Evolutionary conservation across 768 basidiomycete genomes (phyloP).

Genomic region (Clitopilus passeckerianus): DNA sequence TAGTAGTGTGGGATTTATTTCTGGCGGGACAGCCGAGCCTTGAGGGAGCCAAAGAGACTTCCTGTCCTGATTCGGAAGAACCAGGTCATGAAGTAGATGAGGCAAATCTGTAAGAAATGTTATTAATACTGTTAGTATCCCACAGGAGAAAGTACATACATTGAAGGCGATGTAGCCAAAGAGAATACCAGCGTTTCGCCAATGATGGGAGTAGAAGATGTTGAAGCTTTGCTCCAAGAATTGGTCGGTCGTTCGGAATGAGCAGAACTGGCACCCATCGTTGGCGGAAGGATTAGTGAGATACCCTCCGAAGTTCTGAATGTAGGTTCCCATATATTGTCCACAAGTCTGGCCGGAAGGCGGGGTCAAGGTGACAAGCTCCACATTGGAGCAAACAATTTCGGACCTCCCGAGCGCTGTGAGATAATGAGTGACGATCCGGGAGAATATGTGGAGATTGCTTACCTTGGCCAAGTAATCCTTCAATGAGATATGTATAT

Average conservation of each 20-base stretch:
- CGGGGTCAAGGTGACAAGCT: conserved; percentile 57
- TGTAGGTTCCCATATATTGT: conserved; percentile 46
- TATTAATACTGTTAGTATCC: no score
- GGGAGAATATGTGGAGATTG: conserved; percentile 15
- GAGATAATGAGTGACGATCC: conserved; percentile 24
- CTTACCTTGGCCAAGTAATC: conserved; percentile 41
- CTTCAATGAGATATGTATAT: conserved; percentile 48
- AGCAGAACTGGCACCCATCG: conserved; percentile 50
- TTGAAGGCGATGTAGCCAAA: conserved; percentile 44
- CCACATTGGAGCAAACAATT: conserved; percentile 54
- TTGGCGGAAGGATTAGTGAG: conserved; percentile 49
- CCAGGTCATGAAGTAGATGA: conserved; percentile 49
- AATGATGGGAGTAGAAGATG: conserved; percentile 49
- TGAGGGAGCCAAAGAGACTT: conserved; percentile 19
- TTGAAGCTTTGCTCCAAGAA: conserved; percentile 55
- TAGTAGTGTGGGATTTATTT: neutral
- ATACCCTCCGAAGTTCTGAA: conserved; percentile 50
- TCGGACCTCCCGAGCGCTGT: conserved; percentile 46
- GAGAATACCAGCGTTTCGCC: conserved; percentile 50
- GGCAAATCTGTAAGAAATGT: conserved; percentile 28
- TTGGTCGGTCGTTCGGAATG: conserved; percentile 45
- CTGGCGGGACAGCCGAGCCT: neutral
- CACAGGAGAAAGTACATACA: conserved; percentile 5
- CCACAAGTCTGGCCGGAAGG: conserved; percentile 56
- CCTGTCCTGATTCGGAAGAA: conserved; percentile 43